These are phyloP conservation scores for Ganoderma leucocontextum DNA, from an alignment of 1,284 basidiomycete species.

Conservation along the genomic window DNA sequence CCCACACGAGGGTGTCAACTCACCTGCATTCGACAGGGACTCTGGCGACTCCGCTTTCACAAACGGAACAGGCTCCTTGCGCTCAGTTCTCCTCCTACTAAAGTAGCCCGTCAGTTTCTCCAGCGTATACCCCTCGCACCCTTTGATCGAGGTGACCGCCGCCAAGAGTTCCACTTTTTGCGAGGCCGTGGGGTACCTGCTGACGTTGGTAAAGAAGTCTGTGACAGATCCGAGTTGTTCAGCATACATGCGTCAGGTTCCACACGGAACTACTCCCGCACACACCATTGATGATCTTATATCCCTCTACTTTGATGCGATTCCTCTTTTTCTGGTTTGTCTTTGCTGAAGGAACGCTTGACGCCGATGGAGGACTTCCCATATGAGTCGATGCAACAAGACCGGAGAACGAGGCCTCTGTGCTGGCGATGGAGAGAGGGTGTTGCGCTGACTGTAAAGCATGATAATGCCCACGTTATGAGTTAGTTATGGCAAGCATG, in stretches of 20 bases:
- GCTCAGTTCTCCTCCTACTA: neutral
- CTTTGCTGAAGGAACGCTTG: neutral
- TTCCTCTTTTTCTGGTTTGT: neutral
- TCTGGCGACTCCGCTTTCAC: constrained; percentile 3
- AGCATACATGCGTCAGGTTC: neutral
- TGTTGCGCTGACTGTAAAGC: neutral
- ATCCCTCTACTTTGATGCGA: neutral
- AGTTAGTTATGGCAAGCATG: no score
- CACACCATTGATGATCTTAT: neutral
- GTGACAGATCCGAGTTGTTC: neutral
- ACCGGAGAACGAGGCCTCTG: neutral
- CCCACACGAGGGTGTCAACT: neutral
- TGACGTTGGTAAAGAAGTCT: constrained; percentile 3
- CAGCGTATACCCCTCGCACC: neutral
- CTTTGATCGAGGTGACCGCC: neutral
- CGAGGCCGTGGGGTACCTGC: neutral
- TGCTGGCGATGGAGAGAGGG: neutral
- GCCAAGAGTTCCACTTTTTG: neutral
- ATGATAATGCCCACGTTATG: no score
- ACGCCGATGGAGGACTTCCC: neutral
- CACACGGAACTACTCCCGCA: neutral
- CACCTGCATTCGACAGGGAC: neutral
- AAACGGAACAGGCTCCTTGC: neutral
- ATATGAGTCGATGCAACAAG: no score
- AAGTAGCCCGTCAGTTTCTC: neutral